Evolutionary conservation across 306 rosid genomes (phyloP).

Genomic region (Casuarina equisetifolia): DNA sequence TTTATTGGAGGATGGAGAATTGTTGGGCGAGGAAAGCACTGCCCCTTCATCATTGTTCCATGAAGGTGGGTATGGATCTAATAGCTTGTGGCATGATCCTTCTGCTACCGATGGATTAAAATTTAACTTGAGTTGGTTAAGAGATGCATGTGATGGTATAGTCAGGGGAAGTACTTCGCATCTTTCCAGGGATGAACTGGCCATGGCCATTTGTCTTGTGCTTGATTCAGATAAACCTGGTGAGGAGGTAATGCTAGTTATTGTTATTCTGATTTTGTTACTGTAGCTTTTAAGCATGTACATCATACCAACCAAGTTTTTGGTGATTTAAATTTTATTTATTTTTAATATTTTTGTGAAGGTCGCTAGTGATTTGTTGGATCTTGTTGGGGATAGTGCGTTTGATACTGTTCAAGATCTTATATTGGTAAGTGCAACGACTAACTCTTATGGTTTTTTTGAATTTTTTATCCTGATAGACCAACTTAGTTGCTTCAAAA

Average conservation of each 20-base stretch:
- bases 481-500: neutral
- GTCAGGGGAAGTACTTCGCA: constrained; percentile 42
- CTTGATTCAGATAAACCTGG: constrained; percentile 90
- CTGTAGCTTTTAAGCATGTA: constrained; percentile 7
- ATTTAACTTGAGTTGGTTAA: constrained; percentile 67
- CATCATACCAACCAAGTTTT: constrained; percentile 17
- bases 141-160: constrained; percentile 76
- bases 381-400: constrained; percentile 88
- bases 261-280: constrained; percentile 5
- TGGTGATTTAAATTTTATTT: constrained; percentile 21
- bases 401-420: constrained; percentile 88
- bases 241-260: constrained; percentile 67
- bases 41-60: constrained; percentile 41
- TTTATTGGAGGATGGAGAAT: constrained; percentile 65
- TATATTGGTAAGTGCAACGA: constrained; percentile 57
- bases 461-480: constrained; percentile 6
- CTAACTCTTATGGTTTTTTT: constrained; percentile 13
- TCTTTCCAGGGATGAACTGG: constrained; percentile 79
- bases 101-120: constrained; percentile 37
- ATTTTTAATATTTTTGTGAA: constrained; percentile 34
- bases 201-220: constrained; percentile 91
- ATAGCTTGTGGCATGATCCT: constrained; percentile 17
- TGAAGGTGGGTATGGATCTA: constrained; percentile 39
- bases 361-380: constrained; percentile 94
- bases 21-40: constrained; percentile 50